Conservation (phyloP, 164 flowering plant genomes). For the Tetrastigma voinierianum region DNA sequence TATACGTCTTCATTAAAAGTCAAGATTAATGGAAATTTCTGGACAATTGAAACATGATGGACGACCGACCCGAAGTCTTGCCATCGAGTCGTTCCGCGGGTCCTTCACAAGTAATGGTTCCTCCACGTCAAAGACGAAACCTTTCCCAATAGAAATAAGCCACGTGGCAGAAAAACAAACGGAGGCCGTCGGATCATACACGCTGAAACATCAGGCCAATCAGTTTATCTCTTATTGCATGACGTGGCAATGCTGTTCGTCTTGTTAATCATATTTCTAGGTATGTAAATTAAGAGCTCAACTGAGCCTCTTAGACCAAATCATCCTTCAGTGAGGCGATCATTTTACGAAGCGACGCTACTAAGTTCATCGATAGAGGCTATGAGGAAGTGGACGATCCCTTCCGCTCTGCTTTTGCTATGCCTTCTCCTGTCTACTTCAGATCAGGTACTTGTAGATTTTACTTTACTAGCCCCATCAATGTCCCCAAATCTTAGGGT, state of each 20-base stretch:
- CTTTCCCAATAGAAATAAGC: constrained; percentile 20
- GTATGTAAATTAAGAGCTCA: too few relatives aligned
- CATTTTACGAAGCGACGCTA: constrained; percentile 18
- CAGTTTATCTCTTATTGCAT: neutral
- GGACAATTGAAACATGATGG: too few relatives aligned
- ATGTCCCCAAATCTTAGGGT: neutral
- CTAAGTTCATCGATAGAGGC: constrained; percentile 9
- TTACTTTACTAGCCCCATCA: neutral
- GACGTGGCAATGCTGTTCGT: too few relatives aligned
- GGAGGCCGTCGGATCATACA: constrained; percentile 48
- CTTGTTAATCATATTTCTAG: too few relatives aligned
- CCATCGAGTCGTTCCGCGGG: constrained; percentile 19
- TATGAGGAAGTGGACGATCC: constrained; percentile 89
- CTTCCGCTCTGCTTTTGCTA: constrained; percentile 66
- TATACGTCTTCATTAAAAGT: too few relatives aligned
- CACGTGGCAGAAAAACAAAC: constrained; percentile 16
- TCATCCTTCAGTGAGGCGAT: neutral
- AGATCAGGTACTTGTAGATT: constrained; percentile 73
- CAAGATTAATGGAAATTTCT: too few relatives aligned
- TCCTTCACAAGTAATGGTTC: constrained; percentile 3
- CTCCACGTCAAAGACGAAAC: constrained; percentile 42
- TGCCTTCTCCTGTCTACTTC: constrained; percentile 64
- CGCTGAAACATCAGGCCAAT: constrained; percentile 18
- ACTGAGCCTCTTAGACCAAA: neutral
- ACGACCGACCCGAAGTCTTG: too few relatives aligned